These are phyloP conservation scores for Brassica cretica DNA, from an alignment of 345 rosid genomes.

Conservation along the genomic window DNA sequence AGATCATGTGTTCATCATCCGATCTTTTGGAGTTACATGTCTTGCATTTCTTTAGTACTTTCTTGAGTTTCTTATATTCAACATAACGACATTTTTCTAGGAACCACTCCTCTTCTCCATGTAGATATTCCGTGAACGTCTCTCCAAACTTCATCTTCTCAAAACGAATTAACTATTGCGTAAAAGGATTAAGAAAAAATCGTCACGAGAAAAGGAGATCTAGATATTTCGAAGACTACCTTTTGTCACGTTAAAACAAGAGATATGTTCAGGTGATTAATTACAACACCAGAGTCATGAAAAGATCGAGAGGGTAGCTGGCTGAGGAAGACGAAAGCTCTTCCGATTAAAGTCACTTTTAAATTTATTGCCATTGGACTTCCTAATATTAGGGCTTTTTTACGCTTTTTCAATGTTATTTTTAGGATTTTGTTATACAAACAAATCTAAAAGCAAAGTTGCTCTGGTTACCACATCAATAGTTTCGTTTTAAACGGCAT, in stretches of 20 bases:
- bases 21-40: conserved; percentile 43
- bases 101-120: conserved; percentile 64
- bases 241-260: conserved; percentile 9
- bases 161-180: not conserved
- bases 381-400: conserved; percentile 27
- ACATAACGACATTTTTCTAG: conserved; percentile 67
- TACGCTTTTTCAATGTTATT: not conserved
- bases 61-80: conserved; percentile 82
- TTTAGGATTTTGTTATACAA: conserved; percentile 19
- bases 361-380: not conserved
- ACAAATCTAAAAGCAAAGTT: conserved; percentile 5
- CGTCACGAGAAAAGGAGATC: conserved; percentile 7
- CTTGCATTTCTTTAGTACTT: conserved; percentile 75
- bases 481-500: conserved; percentile 32
- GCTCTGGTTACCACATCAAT: conserved; percentile 1
- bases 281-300: not conserved
- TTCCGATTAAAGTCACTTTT: conserved; percentile 1
- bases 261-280: not conserved
- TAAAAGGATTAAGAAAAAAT: not conserved
- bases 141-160: conserved; percentile 87
- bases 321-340: conserved; percentile 15
- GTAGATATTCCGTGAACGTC: conserved; percentile 70
- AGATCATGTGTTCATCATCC: conserved; percentile 29
- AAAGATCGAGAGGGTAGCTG: not conserved
- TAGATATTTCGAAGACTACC: conserved; percentile 6